A percentile compares a stretch with the other conserved stretches of the same genome.
phyloP scores from a whole-genome alignment of 2,329 filamentous ascomycete species.

The Arthrinium puccinioides region DNA sequence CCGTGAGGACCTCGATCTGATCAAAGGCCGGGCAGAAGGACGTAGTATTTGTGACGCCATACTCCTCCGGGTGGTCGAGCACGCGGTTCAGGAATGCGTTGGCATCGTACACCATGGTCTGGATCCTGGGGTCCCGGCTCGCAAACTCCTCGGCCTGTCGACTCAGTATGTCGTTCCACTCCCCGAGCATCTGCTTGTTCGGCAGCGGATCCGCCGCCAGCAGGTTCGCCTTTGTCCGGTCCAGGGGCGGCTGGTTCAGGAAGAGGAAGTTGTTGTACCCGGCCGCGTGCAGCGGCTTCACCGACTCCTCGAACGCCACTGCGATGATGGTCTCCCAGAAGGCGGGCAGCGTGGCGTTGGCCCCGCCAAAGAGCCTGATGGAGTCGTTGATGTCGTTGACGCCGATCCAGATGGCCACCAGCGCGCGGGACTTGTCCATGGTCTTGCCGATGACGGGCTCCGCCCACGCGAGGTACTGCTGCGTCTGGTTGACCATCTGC shows the following conservation, averaged over 20 bases:
- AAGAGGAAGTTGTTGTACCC: conserved; percentile 44
- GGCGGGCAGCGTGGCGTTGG: conserved; percentile 30
- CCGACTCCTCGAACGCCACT: conserved; percentile 30
- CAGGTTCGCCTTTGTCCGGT: conserved; percentile 33
- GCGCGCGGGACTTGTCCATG: conserved; percentile 15
- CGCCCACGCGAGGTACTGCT: conserved; percentile 36
- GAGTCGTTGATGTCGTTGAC: conserved; percentile 50
- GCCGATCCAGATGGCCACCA: conserved; percentile 46
- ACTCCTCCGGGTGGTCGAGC: too few relatives aligned
- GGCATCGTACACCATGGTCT: too few relatives aligned
- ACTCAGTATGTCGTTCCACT: conserved; percentile 37
- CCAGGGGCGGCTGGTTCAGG: conserved; percentile 42
- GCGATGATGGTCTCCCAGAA: conserved; percentile 35
- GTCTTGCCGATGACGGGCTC: conserved; percentile 27
- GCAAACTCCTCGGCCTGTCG: too few relatives aligned
- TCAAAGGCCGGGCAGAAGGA: too few relatives aligned
- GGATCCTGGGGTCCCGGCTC: too few relatives aligned
- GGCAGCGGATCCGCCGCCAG: conserved; percentile 26
- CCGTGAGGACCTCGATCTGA: too few relatives aligned
- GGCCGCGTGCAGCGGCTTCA: conserved; percentile 35
- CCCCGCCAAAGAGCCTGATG: conserved; percentile 25
- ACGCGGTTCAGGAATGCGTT: too few relatives aligned
- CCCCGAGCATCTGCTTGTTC: conserved; percentile 35
- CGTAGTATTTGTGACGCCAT: too few relatives aligned
- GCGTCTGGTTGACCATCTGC: conserved; percentile 38